Evolutionary conservation across 352 stramenopile genomes (phyloP).

Genomic region (Pythium utonaiense): DNA sequence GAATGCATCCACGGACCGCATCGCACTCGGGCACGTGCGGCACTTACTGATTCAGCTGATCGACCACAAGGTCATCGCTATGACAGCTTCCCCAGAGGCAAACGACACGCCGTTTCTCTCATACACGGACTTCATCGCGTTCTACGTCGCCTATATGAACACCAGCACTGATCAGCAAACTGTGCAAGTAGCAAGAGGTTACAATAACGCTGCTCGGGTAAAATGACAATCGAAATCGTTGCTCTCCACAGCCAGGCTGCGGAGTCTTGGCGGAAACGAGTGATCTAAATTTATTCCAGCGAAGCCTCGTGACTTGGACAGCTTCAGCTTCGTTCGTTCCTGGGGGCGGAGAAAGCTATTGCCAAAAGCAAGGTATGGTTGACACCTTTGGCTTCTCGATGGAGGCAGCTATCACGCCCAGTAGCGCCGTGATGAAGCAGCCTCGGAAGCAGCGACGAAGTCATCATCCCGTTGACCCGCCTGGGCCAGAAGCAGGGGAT

Average conservation of each 20-base stretch:
- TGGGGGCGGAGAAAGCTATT: neutral
- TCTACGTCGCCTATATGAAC: slow-evolving; percentile 49
- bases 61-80: slow-evolving; percentile 25
- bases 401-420: neutral
- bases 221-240: neutral
- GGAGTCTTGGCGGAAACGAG: neutral
- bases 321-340: neutral
- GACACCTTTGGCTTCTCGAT: slow-evolving; percentile 1
- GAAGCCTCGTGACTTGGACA: neutral
- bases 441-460: neutral
- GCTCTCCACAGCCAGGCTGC: too few relatives aligned
- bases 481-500: neutral
- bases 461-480: neutral
- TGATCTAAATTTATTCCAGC: neutral
- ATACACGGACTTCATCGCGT: slow-evolving; percentile 69
- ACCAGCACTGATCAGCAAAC: slow-evolving; percentile 5
- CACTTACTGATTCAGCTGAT: slow-evolving; percentile 43
- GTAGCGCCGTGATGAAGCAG: neutral
- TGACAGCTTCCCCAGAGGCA: slow-evolving; percentile 24
- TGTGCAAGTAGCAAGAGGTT: neutral
- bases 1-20: neutral
- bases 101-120: slow-evolving; percentile 40
- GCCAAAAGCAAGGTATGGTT: neutral
- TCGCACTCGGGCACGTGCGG: slow-evolving; percentile 22
- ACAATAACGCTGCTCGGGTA: too few relatives aligned